phyloP scores from a whole-genome alignment of 495 filamentous ascomycete species.

The Cercophora scortea region DNA sequence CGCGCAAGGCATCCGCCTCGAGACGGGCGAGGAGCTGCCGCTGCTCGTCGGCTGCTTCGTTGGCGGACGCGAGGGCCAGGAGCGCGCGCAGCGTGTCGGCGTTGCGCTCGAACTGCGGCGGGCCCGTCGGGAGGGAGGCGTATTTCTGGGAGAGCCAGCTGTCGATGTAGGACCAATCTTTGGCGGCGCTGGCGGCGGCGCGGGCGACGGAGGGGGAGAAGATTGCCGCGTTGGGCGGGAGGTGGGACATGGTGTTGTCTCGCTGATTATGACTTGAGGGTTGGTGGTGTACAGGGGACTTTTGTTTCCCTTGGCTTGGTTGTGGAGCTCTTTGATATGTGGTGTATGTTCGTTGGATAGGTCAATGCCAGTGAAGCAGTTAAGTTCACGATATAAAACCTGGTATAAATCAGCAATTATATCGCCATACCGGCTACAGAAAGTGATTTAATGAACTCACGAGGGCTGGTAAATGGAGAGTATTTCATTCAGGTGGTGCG shows the following conservation, averaged over 20 bases:
- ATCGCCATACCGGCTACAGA: too few relatives aligned
- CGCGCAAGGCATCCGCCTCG: slow-evolving; percentile 49
- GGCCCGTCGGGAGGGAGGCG: slow-evolving; percentile 13
- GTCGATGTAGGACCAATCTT: slow-evolving; percentile 85
- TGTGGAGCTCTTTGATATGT: too few relatives aligned
- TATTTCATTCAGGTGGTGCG: too few relatives aligned
- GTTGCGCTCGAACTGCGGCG: slow-evolving; percentile 73
- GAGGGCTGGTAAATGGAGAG: too few relatives aligned
- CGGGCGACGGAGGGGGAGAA: slow-evolving; percentile 67
- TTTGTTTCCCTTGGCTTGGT: neutral
- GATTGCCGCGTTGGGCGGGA: slow-evolving; percentile 47
- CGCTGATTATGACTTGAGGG: neutral
- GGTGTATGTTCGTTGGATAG: too few relatives aligned
- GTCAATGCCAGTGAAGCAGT: too few relatives aligned
- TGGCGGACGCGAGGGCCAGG: slow-evolving; percentile 64
- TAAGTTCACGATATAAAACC: too few relatives aligned
- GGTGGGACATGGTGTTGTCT: slow-evolving; percentile 38
- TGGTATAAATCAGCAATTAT: too few relatives aligned
- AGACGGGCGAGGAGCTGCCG: slow-evolving; percentile 49
- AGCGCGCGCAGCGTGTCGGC: slow-evolving; percentile 71
- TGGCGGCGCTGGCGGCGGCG: slow-evolving; percentile 55
- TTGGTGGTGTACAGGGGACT: neutral
- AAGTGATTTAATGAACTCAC: too few relatives aligned
- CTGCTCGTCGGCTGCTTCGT: slow-evolving; percentile 79
- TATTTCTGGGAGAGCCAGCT: slow-evolving; percentile 69